phyloP scores from a whole-genome alignment of 192 early-diverging fungal genomes.

The Mortierella claussenii region DNA sequence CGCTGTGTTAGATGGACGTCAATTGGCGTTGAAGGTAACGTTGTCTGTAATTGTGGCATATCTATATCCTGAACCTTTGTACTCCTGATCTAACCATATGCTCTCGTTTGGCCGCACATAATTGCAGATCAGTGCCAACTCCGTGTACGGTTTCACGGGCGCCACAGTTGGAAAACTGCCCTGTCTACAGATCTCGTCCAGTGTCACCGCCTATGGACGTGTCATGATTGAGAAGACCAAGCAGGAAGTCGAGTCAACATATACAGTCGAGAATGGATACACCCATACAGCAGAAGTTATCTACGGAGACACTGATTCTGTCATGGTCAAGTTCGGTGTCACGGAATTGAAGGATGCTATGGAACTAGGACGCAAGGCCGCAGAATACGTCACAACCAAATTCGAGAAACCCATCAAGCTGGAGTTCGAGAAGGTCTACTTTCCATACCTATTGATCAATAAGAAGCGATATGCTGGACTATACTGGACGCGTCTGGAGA shows the following conservation, averaged over 20 bases:
- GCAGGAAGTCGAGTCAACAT: slow-evolving; percentile 83
- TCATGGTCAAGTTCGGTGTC: slow-evolving; percentile 98
- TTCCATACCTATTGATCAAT: slow-evolving; percentile 96
- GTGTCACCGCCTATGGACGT: slow-evolving; percentile 94
- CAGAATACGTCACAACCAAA: slow-evolving; percentile 83
- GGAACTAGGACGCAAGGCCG: slow-evolving; percentile 84
- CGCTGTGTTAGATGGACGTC: slow-evolving; percentile 95
- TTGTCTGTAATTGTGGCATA: too few species aligned
- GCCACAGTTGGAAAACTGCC: slow-evolving; percentile 93
- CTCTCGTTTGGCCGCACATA: neutral
- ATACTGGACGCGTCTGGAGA: slow-evolving; percentile 95
- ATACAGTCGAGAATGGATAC: slow-evolving; percentile 88
- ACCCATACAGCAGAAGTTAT: slow-evolving; percentile 90
- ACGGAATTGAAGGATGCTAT: slow-evolving; percentile 84
- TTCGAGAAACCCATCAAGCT: slow-evolving; percentile 96
- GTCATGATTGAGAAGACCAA: slow-evolving; percentile 96
- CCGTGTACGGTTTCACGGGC: slow-evolving; percentile 97
- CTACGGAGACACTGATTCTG: slow-evolving; percentile 99
- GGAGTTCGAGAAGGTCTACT: slow-evolving; percentile 99
- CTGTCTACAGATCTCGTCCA: slow-evolving; percentile 92
- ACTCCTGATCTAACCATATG: neutral
- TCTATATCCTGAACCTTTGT: too few species aligned
- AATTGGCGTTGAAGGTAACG: slow-evolving; percentile 92
- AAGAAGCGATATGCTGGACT: slow-evolving; percentile 99
- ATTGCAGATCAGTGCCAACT: slow-evolving; percentile 88